Percentiles rank a stretch among this genome's conserved stretches.
Evolutionary conservation across 331 rosid genomes (phyloP).

Genomic region (Quercus phellos): DNA sequence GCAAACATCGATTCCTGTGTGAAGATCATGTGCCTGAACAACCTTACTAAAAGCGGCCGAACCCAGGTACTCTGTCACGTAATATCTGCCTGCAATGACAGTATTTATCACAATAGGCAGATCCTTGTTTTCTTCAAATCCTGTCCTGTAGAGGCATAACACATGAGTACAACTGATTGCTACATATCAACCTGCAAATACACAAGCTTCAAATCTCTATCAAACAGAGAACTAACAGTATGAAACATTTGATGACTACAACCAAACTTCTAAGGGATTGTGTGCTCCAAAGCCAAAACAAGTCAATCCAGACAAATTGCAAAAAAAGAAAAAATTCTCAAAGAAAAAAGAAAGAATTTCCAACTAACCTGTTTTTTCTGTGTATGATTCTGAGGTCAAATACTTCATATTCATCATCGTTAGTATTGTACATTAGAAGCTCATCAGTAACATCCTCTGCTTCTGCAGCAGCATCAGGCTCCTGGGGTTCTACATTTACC

Average conservation of each 20-base stretch:
- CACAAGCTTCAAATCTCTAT: constrained; percentile 23
- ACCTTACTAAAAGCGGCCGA: constrained; percentile 98
- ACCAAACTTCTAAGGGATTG: constrained; percentile 9
- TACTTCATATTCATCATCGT: constrained; percentile 69
- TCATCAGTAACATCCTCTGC: constrained; percentile 55
- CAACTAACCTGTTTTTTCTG: constrained; percentile 87
- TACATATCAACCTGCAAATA: constrained; percentile 19
- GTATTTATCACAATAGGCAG: constrained; percentile 77
- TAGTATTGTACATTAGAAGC: constrained; percentile 36
- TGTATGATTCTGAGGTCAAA: constrained; percentile 86
- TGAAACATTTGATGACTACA: neutral
- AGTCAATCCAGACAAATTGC: neutral
- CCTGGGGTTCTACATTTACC: constrained; percentile 34
- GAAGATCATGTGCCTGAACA: constrained; percentile 93
- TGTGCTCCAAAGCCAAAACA: neutral
- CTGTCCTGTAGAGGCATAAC: constrained; percentile 73
- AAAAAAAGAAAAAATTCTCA: neutral
- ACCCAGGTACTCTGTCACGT: constrained; percentile 83
- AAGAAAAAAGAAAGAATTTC: neutral
- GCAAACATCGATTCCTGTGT: constrained; percentile 80
- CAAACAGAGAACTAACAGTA: constrained; percentile 12
- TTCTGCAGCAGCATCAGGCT: constrained; percentile 34
- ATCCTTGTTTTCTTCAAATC: constrained; percentile 97
- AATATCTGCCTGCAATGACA: constrained; percentile 83
- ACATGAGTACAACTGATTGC: constrained; percentile 26